A percentile compares a stretch with the other conserved stretches of the same genome.
These are phyloP conservation scores for Aspergillus alliaceus DNA, from an alignment of 2,329 filamentous ascomycete species.

Conservation along the genomic window DNA sequence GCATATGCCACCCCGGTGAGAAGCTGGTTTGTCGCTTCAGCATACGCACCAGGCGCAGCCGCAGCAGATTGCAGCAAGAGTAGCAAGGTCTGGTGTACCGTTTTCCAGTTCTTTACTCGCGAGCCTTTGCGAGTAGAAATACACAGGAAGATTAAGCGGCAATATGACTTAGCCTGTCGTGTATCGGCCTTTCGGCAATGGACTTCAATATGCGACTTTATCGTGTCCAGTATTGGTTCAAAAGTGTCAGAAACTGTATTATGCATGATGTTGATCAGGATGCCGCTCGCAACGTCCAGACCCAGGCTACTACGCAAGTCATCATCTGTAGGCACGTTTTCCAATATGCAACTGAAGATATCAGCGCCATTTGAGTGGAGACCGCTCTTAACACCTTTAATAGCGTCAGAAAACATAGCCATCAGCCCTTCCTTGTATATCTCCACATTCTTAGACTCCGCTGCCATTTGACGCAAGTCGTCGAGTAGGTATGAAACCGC, in stretches of 20 bases:
- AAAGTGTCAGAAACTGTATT: conserved; percentile 76
- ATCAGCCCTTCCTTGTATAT: conserved; percentile 86
- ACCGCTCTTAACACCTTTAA: conserved; percentile 60
- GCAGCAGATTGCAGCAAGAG: conserved; percentile 50
- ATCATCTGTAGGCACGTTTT: conserved; percentile 29
- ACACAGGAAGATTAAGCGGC: conserved; percentile 58
- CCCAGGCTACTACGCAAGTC: conserved; percentile 28
- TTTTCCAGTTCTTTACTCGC: conserved; percentile 71
- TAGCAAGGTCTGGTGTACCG: conserved; percentile 59
- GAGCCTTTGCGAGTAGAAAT: conserved; percentile 76
- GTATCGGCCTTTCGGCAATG: conserved; percentile 37
- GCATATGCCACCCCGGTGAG: conserved; percentile 59
- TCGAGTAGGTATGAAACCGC: conserved; percentile 72
- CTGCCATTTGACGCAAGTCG: conserved; percentile 55
- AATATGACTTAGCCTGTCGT: conserved; percentile 41
- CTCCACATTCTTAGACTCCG: conserved; percentile 34
- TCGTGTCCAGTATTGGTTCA: conserved; percentile 61
- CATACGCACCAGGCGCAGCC: conserved; percentile 22
- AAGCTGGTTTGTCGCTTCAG: conserved; percentile 33
- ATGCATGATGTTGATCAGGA: conserved; percentile 79
- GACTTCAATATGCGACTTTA: conserved; percentile 53
- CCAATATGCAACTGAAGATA: conserved; percentile 54
- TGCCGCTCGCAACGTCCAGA: conserved; percentile 69
- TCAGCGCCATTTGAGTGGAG: conserved; percentile 59
- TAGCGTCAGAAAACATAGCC: conserved; percentile 85